Conservation (phyloP, 768 basidiomycete species). For the Lactarius tabidus region DNA sequence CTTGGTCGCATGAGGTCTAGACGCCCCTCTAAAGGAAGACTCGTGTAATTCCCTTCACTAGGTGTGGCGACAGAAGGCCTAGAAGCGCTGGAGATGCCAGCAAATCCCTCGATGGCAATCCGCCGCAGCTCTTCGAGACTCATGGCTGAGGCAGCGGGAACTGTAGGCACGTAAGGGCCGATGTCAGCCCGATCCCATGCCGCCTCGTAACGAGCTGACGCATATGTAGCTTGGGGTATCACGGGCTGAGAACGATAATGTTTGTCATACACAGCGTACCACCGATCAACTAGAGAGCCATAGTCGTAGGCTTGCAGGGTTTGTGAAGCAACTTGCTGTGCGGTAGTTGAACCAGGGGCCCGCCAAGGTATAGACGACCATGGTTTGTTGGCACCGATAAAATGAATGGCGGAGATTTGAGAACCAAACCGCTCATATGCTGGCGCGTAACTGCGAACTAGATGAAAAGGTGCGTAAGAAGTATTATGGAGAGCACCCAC, state of each 20-base stretch:
- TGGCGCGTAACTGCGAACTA: conserved; percentile 75
- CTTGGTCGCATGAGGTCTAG: conserved; percentile 77
- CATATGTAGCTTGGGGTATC: conserved; percentile 47
- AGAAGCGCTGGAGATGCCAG: conserved; percentile 27
- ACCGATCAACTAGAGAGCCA: conserved; percentile 77
- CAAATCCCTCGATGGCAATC: conserved; percentile 56
- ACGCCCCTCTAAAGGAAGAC: conserved; percentile 82
- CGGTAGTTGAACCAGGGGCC: conserved; percentile 46
- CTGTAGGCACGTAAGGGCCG: conserved; percentile 32
- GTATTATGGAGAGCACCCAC: conserved; percentile 40
- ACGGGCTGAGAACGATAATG: conserved; percentile 66
- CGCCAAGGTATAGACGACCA: conserved; percentile 78
- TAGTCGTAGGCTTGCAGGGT: conserved; percentile 66
- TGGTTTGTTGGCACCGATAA: conserved; percentile 95
- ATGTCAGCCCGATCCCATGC: conserved; percentile 62
- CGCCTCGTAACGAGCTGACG: conserved; percentile 62
- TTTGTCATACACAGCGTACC: conserved; percentile 87
- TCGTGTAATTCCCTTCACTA: conserved; percentile 71
- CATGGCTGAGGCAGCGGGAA: conserved; percentile 3
- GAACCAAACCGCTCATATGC: conserved; percentile 93
- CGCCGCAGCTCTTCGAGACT: conserved; percentile 44
- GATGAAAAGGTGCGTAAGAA: neutral
- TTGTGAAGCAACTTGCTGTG: conserved; percentile 33
- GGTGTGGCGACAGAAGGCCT: conserved; percentile 9
- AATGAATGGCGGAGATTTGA: conserved; percentile 83